phyloP scores from a whole-genome alignment of 768 basidiomycete genomes.

The Clavaria fumosa region DNA sequence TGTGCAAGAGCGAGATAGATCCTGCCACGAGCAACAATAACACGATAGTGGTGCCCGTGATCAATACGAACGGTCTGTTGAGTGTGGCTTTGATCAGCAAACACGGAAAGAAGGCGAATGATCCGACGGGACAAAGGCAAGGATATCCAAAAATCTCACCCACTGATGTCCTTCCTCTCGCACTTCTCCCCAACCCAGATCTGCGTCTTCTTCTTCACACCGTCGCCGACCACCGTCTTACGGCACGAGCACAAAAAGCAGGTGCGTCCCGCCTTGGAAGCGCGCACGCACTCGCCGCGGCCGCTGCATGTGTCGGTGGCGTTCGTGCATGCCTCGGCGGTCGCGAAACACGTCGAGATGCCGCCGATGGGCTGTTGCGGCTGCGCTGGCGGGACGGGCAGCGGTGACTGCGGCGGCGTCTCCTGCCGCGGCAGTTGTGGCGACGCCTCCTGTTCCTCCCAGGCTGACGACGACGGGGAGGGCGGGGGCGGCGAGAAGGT shows the following conservation, averaged over 20 bases:
- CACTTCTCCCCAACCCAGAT: slow-evolving; percentile 66
- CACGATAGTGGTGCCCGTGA: slow-evolving; percentile 51
- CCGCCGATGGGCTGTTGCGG: slow-evolving; percentile 41
- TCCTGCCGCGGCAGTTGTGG: slow-evolving; percentile 20
- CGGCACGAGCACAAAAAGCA: slow-evolving; percentile 42
- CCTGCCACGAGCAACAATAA: slow-evolving; percentile 53
- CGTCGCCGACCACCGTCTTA: slow-evolving; percentile 28
- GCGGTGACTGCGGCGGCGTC: slow-evolving; percentile 32
- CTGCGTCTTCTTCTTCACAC: slow-evolving; percentile 39
- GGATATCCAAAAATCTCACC: too few species aligned
- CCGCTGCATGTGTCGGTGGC: slow-evolving; percentile 55
- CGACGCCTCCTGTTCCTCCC: not conserved
- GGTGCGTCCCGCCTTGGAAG: slow-evolving; percentile 41
- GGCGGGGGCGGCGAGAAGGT: slow-evolving; percentile 24
- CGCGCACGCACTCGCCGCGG: slow-evolving; percentile 47
- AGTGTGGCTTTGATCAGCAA: not conserved
- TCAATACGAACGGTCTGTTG: slow-evolving; percentile 54
- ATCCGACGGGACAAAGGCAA: slow-evolving; percentile 11
- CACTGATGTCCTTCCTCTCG: slow-evolving; percentile 67
- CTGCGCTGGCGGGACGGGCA: slow-evolving; percentile 26
- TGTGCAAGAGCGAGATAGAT: slow-evolving; percentile 49
- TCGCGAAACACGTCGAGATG: slow-evolving; percentile 46
- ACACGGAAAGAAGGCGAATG: slow-evolving; percentile 1
- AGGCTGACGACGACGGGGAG: slow-evolving; percentile 18
- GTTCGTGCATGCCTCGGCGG: slow-evolving; percentile 39